Evolutionary conservation across 2,329 filamentous ascomycete species (phyloP).

Genomic region (Setomelanomma holmii): DNA sequence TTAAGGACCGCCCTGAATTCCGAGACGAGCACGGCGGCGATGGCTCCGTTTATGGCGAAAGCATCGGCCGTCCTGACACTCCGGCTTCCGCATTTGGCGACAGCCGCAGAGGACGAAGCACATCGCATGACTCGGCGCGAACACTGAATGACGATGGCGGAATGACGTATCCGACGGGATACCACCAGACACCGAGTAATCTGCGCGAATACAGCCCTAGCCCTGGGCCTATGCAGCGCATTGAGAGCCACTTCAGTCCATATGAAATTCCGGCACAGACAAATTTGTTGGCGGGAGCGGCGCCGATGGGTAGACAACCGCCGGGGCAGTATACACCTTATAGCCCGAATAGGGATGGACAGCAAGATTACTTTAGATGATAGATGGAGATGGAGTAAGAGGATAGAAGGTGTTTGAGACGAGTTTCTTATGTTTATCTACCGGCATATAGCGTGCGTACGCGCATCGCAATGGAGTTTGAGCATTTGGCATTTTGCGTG

Average conservation of each 20-base stretch:
- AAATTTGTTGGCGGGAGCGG: conserved; percentile 36
- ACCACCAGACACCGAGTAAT: conserved; percentile 54
- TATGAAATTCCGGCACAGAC: conserved; percentile 35
- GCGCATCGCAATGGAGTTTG: too few relatives aligned
- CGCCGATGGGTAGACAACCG: conserved; percentile 41
- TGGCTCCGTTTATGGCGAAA: conserved; percentile 66
- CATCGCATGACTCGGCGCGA: conserved; percentile 35
- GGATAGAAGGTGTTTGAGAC: conserved; percentile 3
- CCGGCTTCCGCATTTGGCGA: conserved; percentile 53
- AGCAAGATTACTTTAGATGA: conserved; percentile 30
- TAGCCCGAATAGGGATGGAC: conserved; percentile 29
- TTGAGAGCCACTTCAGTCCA: conserved; percentile 30
- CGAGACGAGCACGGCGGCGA: conserved; percentile 81
- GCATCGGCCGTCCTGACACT: conserved; percentile 65
- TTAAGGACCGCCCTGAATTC: conserved; percentile 89
- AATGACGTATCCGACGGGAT: conserved; percentile 55
- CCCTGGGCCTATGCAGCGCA: conserved; percentile 31
- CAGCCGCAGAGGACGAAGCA: conserved; percentile 30
- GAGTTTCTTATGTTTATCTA: conserved; percentile 11
- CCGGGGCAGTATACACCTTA: conserved; percentile 38
- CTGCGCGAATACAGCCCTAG: conserved; percentile 53
- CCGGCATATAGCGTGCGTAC: too few relatives aligned
- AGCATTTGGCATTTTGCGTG: too few relatives aligned
- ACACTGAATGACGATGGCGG: conserved; percentile 43
- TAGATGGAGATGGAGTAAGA: conserved; percentile 1